A percentile compares a stretch with the other conserved stretches of the same genome.
Evolutionary conservation across 345 rosid genomes (phyloP).

Genomic region (Draba incana): DNA sequence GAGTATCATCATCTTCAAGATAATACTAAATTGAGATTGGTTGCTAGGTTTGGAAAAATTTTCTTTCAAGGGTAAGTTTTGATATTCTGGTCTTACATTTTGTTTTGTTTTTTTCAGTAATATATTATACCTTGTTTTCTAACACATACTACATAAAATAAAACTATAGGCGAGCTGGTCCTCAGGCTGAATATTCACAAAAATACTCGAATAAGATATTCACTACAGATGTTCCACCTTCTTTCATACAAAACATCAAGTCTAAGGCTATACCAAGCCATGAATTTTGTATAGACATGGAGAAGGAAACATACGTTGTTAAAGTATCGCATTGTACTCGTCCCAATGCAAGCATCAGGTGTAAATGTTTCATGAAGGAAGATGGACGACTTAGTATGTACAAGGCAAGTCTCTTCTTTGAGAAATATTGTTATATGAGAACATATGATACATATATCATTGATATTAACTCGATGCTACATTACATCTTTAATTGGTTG

Average conservation of each 20-base stretch:
- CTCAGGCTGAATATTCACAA: conserved; percentile 36
- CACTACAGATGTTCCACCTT: conserved; percentile 47
- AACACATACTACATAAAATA: not conserved
- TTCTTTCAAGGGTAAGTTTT: conserved; percentile 48
- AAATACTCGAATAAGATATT: conserved; percentile 38
- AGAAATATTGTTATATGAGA: too few relatives aligned
- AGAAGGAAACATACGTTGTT: conserved; percentile 53
- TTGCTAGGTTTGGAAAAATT: conserved; percentile 64
- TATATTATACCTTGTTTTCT: not conserved
- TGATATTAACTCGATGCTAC: not conserved
- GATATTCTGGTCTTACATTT: conserved; percentile 13
- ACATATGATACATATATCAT: not conserved
- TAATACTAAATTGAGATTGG: conserved; percentile 47
- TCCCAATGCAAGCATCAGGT: conserved; percentile 43
- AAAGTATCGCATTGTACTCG: conserved; percentile 48
- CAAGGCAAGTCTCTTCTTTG: conserved; percentile 47
- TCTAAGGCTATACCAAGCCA: conserved; percentile 45
- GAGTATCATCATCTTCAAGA: conserved; percentile 19
- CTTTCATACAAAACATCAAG: conserved; percentile 42
- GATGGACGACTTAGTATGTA: conserved; percentile 49
- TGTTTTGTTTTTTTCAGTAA: not conserved
- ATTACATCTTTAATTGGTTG: too few relatives aligned
- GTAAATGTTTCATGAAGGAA: conserved; percentile 57
- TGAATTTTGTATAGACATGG: conserved; percentile 40
- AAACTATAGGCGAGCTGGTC: conserved; percentile 21